Conservation (phyloP, 805 yeast genomes). For the Metschnikowia henanensis region DNA sequence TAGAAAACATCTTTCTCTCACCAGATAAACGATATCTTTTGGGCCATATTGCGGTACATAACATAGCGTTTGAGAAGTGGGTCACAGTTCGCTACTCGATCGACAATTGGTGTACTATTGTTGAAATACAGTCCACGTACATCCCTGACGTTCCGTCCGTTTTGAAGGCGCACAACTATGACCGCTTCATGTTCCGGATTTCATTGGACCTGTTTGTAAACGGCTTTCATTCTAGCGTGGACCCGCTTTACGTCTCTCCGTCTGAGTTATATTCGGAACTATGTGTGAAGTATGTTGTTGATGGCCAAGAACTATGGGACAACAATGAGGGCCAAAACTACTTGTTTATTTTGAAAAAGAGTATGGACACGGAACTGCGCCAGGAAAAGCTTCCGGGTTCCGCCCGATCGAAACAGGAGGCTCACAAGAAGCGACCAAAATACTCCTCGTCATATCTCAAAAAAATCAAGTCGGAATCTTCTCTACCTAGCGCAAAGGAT, state of each 20-base stretch:
- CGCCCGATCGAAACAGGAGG: constrained; percentile 16
- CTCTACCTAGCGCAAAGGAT: neutral
- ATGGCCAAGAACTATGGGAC: constrained; percentile 69
- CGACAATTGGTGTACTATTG: constrained; percentile 76
- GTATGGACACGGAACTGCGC: neutral
- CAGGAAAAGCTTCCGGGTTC: constrained; percentile 8
- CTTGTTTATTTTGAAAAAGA: constrained; percentile 33
- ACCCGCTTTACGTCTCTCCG: constrained; percentile 9
- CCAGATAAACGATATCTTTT: constrained; percentile 56
- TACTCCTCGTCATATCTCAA: constrained; percentile 40
- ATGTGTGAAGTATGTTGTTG: constrained; percentile 57
- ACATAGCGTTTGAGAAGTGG: constrained; percentile 64
- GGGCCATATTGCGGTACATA: constrained; percentile 80
- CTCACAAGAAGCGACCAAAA: constrained; percentile 28
- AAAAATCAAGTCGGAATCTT: constrained; percentile 29
- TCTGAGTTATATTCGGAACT: constrained; percentile 34
- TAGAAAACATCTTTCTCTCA: constrained; percentile 64
- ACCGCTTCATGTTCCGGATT: constrained; percentile 69
- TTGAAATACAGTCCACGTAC: constrained; percentile 65
- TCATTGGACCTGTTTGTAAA: constrained; percentile 32
- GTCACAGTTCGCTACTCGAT: constrained; percentile 73
- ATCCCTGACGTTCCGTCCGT: constrained; percentile 53
- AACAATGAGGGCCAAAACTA: constrained; percentile 66
- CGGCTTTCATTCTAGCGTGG: constrained; percentile 4
- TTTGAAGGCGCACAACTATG: constrained; percentile 54